phyloP scores from a whole-genome alignment of 2,329 filamentous ascomycete species.

The Cytospora mali region DNA sequence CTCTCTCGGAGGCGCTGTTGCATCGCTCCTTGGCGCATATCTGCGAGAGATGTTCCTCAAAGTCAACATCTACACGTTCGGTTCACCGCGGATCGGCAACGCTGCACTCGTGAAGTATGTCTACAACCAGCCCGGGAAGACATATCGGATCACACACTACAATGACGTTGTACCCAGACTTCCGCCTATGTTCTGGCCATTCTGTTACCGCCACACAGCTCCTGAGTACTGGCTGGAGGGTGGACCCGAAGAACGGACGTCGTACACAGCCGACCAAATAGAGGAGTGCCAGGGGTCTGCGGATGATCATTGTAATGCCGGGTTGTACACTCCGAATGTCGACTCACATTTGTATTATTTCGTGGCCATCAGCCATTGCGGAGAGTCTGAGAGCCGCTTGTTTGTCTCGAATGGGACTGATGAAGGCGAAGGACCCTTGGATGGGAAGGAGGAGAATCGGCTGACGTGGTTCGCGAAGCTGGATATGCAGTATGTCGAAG shows the following conservation, averaged over 20 bases:
- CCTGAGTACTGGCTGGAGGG: constrained; percentile 68
- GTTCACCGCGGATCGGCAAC: constrained; percentile 68
- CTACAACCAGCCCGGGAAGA: constrained; percentile 47
- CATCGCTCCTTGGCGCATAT: constrained; percentile 57
- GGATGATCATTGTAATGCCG: constrained; percentile 54
- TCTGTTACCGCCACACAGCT: constrained; percentile 66
- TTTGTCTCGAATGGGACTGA: not conserved
- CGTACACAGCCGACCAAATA: constrained; percentile 45
- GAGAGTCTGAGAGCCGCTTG: not conserved
- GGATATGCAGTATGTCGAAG: not conserved
- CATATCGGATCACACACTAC: constrained; percentile 67
- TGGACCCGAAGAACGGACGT: constrained; percentile 37
- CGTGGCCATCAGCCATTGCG: not conserved
- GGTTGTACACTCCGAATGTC: constrained; percentile 47
- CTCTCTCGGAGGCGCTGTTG: constrained; percentile 68
- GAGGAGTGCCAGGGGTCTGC: constrained; percentile 51
- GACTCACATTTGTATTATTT: constrained; percentile 55
- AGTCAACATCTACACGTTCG: constrained; percentile 66
- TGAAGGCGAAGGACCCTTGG: not conserved
- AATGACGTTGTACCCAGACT: constrained; percentile 70
- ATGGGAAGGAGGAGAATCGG: not conserved
- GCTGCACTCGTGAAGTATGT: constrained; percentile 56
- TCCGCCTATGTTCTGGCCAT: constrained; percentile 52
- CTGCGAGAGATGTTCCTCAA: not conserved
- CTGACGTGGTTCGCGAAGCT: constrained; percentile 1